Conservation (phyloP, 2,329 filamentous ascomycete genomes). For the Drechslerella coelobrocha region DNA sequence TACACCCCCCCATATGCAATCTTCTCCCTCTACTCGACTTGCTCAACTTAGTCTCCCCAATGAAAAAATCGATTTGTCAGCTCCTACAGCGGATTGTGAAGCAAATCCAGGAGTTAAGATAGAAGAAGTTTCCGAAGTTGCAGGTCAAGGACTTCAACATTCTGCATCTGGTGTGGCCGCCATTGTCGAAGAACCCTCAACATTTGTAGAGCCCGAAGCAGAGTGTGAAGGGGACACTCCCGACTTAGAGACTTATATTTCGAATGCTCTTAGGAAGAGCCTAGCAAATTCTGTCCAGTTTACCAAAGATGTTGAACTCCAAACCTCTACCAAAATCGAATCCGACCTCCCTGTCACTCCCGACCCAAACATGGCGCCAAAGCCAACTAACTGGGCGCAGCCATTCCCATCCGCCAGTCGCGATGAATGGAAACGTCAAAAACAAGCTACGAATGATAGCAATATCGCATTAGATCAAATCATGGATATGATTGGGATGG, state of each 20-base stretch:
- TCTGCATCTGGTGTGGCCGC: neutral
- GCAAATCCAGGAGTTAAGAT: neutral
- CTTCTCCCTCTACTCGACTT: slow-evolving; percentile 15
- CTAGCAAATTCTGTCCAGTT: neutral
- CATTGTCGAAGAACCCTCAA: slow-evolving; percentile 18
- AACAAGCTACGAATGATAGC: slow-evolving; percentile 64
- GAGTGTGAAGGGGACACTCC: neutral
- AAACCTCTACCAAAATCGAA: neutral
- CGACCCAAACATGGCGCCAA: neutral
- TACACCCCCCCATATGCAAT: neutral
- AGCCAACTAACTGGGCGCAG: neutral
- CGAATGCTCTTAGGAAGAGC: neutral
- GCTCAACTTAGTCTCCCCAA: neutral
- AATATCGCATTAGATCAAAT: slow-evolving; percentile 68
- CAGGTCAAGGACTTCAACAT: neutral
- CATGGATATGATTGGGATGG: slow-evolving; percentile 75
- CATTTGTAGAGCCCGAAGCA: slow-evolving; percentile 2
- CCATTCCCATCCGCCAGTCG: slow-evolving; percentile 55
- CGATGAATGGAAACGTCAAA: slow-evolving; percentile 67
- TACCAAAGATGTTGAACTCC: neutral
- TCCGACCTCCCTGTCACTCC: neutral
- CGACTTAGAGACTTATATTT: neutral
- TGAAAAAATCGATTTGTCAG: neutral
- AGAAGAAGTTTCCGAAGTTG: slow-evolving; percentile 14
- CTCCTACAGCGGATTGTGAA: neutral